Base-by-base conservation (phyloP, 2,329 filamentous ascomycete species). In the Setomelanomma holmii region DNA sequence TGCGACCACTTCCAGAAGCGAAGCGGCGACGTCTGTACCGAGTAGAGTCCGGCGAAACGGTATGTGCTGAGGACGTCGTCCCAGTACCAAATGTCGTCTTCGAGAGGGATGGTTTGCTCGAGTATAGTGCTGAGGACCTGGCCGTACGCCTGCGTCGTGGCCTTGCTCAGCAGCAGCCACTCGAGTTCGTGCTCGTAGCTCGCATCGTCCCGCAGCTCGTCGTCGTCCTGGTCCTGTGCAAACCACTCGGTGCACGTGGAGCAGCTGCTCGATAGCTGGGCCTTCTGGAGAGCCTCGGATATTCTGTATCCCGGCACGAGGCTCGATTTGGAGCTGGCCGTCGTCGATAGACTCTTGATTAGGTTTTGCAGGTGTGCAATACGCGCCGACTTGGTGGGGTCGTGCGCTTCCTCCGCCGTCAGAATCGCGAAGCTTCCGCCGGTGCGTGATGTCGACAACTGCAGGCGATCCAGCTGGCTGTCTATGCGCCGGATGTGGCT, bases 51-150 rank as follows among this genome's bases (percentile, higher is more conserved):
- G 59, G 90, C 93, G 67, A 89, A 90, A 42, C 86, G 82, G 62
- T 91, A 88, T 0, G 91, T 96, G 8, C 86, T 85, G 23, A 96
- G 78, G 1, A 97, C 84, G 61, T 95, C 89, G 68, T 96, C 91
- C 95, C 95, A 99, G 73, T 98, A 98, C 86, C 89, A 93, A 20
- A 96, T 88, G 63, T 96, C 92, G 60, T 96, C 88, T 64, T 87
- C 90, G 16, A 99, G 76, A 0, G 89, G 88, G 10, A 93, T 86
- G 10, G 92, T 96, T 64, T 95, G 89, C 49, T 93, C 89, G 10
- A 97, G 77, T 3, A 98, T 82, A 0, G 85, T 86, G 62, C 87
- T 87, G 61, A 97, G 79, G 35, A 96, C 83, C 42, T 90, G 78
- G 4, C 93, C 93, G 67, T 96, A 96, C 1, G 89, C 87, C 69